phyloP scores from a whole-genome alignment of 441 rosid genomes.

The Mallotus repandus region DNA sequence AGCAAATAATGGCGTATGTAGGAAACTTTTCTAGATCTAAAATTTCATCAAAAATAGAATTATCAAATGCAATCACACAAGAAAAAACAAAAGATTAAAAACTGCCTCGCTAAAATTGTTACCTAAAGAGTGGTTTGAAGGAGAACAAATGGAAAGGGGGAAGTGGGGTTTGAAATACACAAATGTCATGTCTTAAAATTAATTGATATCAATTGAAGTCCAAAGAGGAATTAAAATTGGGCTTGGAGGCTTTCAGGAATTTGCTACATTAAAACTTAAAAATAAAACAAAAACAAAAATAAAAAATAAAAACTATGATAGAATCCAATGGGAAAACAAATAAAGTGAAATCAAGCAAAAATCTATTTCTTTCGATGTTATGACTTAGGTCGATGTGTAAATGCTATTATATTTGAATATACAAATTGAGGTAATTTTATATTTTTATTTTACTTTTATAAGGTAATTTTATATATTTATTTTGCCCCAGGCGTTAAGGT shows the following conservation, averaged over 20 bases:
- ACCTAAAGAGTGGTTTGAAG: not conserved
- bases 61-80: not conserved
- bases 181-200: not conserved
- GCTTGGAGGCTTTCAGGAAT: not conserved
- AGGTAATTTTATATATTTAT: no score
- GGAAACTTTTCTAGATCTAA: not conserved
- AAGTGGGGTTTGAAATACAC: no score
- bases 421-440: no score
- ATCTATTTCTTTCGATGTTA: not conserved
- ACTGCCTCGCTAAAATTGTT: not conserved
- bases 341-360: not conserved
- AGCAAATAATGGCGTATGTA: no score
- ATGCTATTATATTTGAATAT: no score
- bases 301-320: no score
- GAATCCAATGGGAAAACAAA: not conserved
- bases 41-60: not conserved
- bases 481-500: no score
- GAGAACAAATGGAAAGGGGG: not conserved
- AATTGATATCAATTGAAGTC: not conserved
- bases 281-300: no score
- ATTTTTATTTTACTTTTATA: no score
- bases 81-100: not conserved
- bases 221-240: not conserved
- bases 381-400: not conserved
- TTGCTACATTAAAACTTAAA: not conserved